Evolutionary conservation across 2,329 filamentous ascomycete genomes (phyloP).

Genomic region (Aspergillus transmontanensis): DNA sequence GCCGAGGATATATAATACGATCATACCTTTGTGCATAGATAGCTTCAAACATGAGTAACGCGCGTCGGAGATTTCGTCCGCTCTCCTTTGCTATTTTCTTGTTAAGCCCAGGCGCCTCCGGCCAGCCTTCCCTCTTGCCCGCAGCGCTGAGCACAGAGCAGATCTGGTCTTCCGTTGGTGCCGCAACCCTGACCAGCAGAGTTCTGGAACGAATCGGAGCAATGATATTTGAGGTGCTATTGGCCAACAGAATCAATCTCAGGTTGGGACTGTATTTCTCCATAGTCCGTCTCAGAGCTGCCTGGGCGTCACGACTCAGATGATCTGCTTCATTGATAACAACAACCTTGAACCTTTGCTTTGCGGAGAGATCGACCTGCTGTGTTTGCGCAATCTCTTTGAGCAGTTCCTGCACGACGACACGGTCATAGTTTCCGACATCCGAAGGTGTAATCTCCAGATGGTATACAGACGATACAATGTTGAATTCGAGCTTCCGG

Average conservation of each 20-base stretch:
- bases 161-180: constrained; percentile 84
- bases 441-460: constrained; percentile 97
- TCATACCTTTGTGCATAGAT: constrained; percentile 94
- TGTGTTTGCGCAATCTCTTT: constrained; percentile 99
- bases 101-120: constrained; percentile 74
- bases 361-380: constrained; percentile 91
- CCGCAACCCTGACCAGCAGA: constrained; percentile 85
- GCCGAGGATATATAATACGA: not conserved
- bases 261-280: constrained; percentile 98
- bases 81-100: constrained; percentile 86
- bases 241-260: constrained; percentile 86
- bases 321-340: constrained; percentile 99
- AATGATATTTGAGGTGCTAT: constrained; percentile 97
- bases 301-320: constrained; percentile 90
- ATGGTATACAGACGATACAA: constrained; percentile 95
- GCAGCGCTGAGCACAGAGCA: constrained; percentile 69
- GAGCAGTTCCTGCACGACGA: constrained; percentile 91
- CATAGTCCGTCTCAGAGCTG: constrained; percentile 92
- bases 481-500: constrained; percentile 98
- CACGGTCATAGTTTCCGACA: constrained; percentile 92
- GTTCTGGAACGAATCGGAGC: constrained; percentile 95
- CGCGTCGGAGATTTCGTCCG: constrained; percentile 84
- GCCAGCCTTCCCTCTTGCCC: constrained; percentile 82
- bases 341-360: constrained; percentile 95
- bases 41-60: constrained; percentile 94